A percentile compares a stretch with the other conserved stretches of the same genome.
These are phyloP conservation scores for Sungouiozyma intestinalis DNA, from an alignment of 805 yeast genomes.

Conservation along the genomic window DNA sequence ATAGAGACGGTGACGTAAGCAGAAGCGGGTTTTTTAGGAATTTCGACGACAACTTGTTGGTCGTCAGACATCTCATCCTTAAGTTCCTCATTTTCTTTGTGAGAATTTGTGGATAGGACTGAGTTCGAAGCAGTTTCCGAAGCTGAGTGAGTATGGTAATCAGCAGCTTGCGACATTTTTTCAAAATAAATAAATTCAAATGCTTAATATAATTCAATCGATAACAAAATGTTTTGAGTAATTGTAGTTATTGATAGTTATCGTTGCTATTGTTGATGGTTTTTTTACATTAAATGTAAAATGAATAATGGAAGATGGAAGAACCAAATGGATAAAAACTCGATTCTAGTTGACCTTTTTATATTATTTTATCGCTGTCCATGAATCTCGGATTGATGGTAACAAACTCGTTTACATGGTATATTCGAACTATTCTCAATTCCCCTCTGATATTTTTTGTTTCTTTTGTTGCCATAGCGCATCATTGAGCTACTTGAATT, in stretches of 20 bases:
- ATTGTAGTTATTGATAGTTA: background rate
- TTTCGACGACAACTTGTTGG: constrained; percentile 4
- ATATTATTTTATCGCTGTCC: too few relatives aligned
- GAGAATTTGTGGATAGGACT: background rate
- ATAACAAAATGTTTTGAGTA: background rate
- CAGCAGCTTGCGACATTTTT: background rate
- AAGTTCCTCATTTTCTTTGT: background rate
- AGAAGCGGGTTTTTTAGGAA: constrained; percentile 28
- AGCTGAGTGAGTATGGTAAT: background rate
- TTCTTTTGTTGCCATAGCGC: too few relatives aligned
- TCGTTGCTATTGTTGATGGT: background rate
- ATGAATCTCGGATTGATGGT: too few relatives aligned
- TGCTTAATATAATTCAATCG: background rate
- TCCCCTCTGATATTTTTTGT: background rate
- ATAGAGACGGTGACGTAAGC: constrained; percentile 26
- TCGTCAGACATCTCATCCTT: background rate
- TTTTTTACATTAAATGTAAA: too few relatives aligned
- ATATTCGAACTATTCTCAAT: background rate
- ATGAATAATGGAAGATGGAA: background rate
- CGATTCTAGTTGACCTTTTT: background rate
- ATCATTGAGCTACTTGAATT: too few relatives aligned
- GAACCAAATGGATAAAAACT: background rate
- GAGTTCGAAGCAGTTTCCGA: background rate
- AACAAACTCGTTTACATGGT: too few relatives aligned
- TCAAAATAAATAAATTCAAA: background rate